These are phyloP conservation scores for Pichia membranifaciens DNA, from an alignment of 805 yeast species.

Conservation along the genomic window DNA sequence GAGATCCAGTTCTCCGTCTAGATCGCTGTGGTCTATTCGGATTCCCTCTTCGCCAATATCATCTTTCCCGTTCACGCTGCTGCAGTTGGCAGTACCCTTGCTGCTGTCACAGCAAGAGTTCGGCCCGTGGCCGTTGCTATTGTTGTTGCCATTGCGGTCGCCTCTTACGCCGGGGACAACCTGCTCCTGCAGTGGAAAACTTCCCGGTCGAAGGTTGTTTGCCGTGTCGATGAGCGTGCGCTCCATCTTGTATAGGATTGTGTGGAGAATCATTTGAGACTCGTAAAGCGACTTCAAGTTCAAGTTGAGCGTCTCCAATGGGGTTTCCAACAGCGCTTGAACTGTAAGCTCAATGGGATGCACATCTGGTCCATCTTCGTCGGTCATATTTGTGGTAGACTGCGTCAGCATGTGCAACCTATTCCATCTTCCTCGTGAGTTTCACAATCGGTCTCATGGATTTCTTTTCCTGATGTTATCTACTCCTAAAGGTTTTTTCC, in stretches of 20 bases:
- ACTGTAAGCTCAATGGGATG: slow-evolving; percentile 59
- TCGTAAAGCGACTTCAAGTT: slow-evolving; percentile 49
- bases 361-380: slow-evolving; percentile 15
- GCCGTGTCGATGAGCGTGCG: slow-evolving; percentile 25
- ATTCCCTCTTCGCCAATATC: slow-evolving; percentile 14
- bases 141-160: neutral
- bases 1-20: slow-evolving; percentile 15
- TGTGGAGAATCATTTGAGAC: slow-evolving; percentile 48
- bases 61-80: neutral
- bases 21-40: slow-evolving; percentile 14
- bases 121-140: neutral
- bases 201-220: slow-evolving; percentile 9
- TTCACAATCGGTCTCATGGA: no score
- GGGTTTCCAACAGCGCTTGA: slow-evolving; percentile 48
- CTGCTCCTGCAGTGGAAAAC: neutral
- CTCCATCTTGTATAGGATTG: slow-evolving; percentile 40
- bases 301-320: slow-evolving; percentile 46
- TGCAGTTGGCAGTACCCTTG: neutral
- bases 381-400: neutral
- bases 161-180: neutral
- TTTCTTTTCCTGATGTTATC: no score
- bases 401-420: no score
- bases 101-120: neutral
- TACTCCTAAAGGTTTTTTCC: neutral
- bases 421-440: no score